These are phyloP conservation scores for Cladorrhinum samala DNA, from an alignment of 495 filamentous ascomycete species.

Conservation along the genomic window DNA sequence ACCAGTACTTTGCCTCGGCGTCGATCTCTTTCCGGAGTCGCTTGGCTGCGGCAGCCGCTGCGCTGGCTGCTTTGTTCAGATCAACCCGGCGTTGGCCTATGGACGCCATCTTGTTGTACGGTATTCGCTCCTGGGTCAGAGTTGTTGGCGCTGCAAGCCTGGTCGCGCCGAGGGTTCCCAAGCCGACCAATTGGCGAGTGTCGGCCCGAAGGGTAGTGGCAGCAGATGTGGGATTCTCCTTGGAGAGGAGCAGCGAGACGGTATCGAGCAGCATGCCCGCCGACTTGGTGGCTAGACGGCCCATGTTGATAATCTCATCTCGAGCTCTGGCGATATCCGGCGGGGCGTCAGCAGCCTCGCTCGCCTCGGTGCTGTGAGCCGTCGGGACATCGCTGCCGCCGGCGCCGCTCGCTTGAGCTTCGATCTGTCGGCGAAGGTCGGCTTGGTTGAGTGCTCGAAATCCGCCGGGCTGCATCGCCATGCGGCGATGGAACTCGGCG, in stretches of 20 bases:
- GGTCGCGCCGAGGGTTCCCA: constrained; percentile 71
- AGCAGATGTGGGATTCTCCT: constrained; percentile 62
- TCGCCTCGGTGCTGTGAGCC: constrained; percentile 4
- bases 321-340: constrained; percentile 41
- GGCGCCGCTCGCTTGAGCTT: constrained; percentile 15
- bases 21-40: constrained; percentile 69
- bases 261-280: constrained; percentile 55
- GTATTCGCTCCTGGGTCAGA: constrained; percentile 44
- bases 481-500: constrained; percentile 64
- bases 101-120: constrained; percentile 53
- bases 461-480: constrained; percentile 66
- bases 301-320: constrained; percentile 53
- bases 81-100: constrained; percentile 77
- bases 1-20: constrained; percentile 82
- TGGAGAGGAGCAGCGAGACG: constrained; percentile 76
- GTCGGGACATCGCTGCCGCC: constrained; percentile 23
- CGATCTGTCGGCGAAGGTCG: constrained; percentile 54
- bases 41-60: constrained; percentile 63
- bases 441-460: constrained; percentile 65
- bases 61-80: constrained; percentile 66
- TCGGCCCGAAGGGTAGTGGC: constrained; percentile 59
- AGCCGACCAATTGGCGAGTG: constrained; percentile 61
- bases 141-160: constrained; percentile 54
- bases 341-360: constrained; percentile 15
- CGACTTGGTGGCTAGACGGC: constrained; percentile 22